Base-by-base conservation (phyloP, 2,329 filamentous ascomycete species). In the Aspergillus amoenus region DNA sequence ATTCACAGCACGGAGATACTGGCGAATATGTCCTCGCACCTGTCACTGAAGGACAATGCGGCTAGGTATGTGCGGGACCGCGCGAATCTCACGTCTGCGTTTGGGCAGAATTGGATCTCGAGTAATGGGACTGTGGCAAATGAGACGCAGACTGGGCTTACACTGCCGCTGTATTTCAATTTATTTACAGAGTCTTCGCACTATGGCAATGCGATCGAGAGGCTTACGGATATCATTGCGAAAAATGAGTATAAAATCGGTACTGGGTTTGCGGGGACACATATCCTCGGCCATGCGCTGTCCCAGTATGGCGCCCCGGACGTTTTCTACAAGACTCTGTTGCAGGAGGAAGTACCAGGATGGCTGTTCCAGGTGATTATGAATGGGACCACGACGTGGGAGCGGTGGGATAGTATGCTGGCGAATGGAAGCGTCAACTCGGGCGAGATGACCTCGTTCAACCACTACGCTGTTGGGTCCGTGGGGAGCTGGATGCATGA, bases 351-450 rank as follows among this genome's bases (percentile, higher is more conserved):
- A 12, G 52, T 56, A 1, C 62, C 62, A 1, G 58, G 56, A 2
- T 74, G 73, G 72, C 62, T 78, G 9, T 76, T 75, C 48, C 71
- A 70, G 15, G 70, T 77, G 2, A 66, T 64, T 3, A 76, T 76
- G 71, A 71, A 70, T 21, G 73, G 68, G 3, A 77, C 75, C 1
- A 76, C 74, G 1, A 71, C 70, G 1, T 78, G 74, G 74, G 75
- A 78, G 61, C 69, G 76, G 17, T 77, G 75, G 75, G 71, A 78
- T 46, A 69, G 65, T 41, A 67, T 77, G 61, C 54, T 74, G 8
- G 67, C 70, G 0, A 66, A 76, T 41, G 73, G 72, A 1, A 63
- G 49, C 3, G 66, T 77, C 37, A 77, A 77, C 49, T 62, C 72
- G 1, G 73, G 74, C 1, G 55, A 66, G 15, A 77, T 77, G 75